Conservation (phyloP, 1,139 yeast genomes). For the Suhomyces taliae region DNA sequence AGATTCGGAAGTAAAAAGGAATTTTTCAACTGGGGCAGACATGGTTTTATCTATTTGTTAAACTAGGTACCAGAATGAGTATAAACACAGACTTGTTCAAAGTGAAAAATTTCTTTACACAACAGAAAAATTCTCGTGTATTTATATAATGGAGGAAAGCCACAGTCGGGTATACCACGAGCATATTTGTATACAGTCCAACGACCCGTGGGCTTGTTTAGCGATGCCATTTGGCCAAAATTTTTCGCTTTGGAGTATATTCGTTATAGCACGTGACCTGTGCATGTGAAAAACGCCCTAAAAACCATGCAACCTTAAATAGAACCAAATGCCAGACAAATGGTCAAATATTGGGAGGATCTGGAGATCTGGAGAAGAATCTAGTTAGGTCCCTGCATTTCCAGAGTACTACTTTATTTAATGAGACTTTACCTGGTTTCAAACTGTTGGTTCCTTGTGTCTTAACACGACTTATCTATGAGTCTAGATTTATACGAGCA, state of each 20-base stretch:
- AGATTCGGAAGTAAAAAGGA: conserved; percentile 92
- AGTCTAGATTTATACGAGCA: too few species aligned
- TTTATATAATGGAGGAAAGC: conserved; percentile 8
- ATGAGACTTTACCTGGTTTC: too few species aligned
- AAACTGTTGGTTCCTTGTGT: too few species aligned
- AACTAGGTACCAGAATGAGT: neutral
- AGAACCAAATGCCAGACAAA: too few species aligned
- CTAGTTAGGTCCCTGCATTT: too few species aligned
- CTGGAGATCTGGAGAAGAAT: too few species aligned
- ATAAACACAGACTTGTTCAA: neutral
- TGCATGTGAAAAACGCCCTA: conserved; percentile 6
- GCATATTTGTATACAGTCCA: conserved; percentile 2
- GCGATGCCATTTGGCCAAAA: conserved; percentile 3
- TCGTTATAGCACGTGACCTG: conserved; percentile 10
- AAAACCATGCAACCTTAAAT: neutral
- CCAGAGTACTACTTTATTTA: too few species aligned
- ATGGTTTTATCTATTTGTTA: conserved; percentile 1
- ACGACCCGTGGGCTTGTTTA: conserved; percentile 6
- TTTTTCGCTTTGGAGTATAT: conserved; percentile 3
- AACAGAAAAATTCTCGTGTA: conserved; percentile 2
- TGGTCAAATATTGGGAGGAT: too few species aligned
- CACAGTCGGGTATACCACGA: conserved; percentile 7
- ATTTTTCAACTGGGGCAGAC: conserved; percentile 35
- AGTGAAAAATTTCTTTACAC: neutral
- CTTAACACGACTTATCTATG: too few species aligned